Evolutionary conservation across 1,284 basidiomycete species (phyloP).

Genomic region (Cutaneotrichosporon dermatis): DNA sequence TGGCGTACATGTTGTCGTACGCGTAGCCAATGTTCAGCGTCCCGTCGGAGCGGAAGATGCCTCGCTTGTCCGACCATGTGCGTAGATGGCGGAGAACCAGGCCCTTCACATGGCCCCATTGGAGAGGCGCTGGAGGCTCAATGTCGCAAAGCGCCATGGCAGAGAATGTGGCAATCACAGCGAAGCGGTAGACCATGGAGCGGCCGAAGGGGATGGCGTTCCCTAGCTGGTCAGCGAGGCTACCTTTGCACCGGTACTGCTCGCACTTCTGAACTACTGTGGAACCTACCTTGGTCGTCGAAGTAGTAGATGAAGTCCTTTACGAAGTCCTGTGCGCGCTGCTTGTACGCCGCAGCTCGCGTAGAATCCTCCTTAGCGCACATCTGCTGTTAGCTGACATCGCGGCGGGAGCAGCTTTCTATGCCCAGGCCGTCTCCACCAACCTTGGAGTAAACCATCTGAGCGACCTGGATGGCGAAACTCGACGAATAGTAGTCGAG

Average conservation of each 20-base stretch:
- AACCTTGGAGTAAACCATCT: conserved; percentile 63
- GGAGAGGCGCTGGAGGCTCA: conserved; percentile 61
- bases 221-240: conserved; percentile 48
- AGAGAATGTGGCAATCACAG: conserved; percentile 72
- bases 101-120: conserved; percentile 68
- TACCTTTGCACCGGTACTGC: too few species aligned
- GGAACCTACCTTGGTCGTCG: conserved; percentile 59
- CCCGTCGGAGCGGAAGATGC: conserved; percentile 56
- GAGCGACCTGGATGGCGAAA: conserved; percentile 72
- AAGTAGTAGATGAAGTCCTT: conserved; percentile 71
- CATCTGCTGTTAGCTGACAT: background rate
- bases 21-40: conserved; percentile 67
- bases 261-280: too few species aligned
- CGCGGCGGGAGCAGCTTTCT: background rate
- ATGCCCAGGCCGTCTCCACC: background rate
- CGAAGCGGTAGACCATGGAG: conserved; percentile 70
- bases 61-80: conserved; percentile 61
- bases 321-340: conserved; percentile 61
- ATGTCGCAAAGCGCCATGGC: conserved; percentile 67
- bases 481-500: conserved; percentile 74
- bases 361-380: conserved; percentile 59
- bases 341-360: conserved; percentile 61
- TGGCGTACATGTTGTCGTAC: conserved; percentile 7
- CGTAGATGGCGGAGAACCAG: conserved; percentile 67
- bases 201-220: conserved; percentile 70